Conservation (phyloP, 2,329 filamentous ascomycete genomes). For the Exophiala sp. region DNA sequence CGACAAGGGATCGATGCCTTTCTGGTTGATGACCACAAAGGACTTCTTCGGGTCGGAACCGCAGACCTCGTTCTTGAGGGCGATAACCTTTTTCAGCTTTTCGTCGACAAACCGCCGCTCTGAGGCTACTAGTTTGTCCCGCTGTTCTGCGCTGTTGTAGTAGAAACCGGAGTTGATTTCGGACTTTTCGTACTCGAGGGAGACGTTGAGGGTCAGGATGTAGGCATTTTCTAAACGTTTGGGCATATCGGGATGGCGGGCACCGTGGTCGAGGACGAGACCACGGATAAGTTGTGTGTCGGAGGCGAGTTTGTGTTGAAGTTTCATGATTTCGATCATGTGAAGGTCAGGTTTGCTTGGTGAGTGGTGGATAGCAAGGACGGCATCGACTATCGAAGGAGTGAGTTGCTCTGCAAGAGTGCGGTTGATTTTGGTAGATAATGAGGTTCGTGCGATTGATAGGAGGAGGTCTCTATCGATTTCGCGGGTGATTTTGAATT, state of each 20-base stretch:
- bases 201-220: slow-evolving; percentile 94
- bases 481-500: slow-evolving; percentile 83
- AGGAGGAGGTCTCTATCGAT: slow-evolving; percentile 92
- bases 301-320: slow-evolving; percentile 95
- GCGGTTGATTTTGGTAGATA: slow-evolving; percentile 90
- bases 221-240: slow-evolving; percentile 93
- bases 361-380: slow-evolving; percentile 86
- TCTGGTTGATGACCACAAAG: slow-evolving; percentile 98
- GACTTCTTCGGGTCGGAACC: slow-evolving; percentile 89
- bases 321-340: slow-evolving; percentile 99
- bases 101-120: slow-evolving; percentile 94
- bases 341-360: slow-evolving; percentile 92
- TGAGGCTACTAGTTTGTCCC: slow-evolving; percentile 96
- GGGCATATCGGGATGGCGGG: slow-evolving; percentile 96
- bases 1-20: slow-evolving; percentile 95
- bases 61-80: slow-evolving; percentile 96
- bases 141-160: slow-evolving; percentile 94
- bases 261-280: slow-evolving; percentile 89
- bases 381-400: slow-evolving; percentile 91
- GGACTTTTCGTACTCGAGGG: slow-evolving; percentile 96
- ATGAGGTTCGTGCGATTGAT: slow-evolving; percentile 87
- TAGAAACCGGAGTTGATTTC: slow-evolving; percentile 99
- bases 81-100: slow-evolving; percentile 95
- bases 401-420: slow-evolving; percentile 87
- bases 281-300: slow-evolving; percentile 95